Evolutionary conservation across 202 grass and related monocot species (phyloP).

Genomic region (Panicum virgatum): DNA sequence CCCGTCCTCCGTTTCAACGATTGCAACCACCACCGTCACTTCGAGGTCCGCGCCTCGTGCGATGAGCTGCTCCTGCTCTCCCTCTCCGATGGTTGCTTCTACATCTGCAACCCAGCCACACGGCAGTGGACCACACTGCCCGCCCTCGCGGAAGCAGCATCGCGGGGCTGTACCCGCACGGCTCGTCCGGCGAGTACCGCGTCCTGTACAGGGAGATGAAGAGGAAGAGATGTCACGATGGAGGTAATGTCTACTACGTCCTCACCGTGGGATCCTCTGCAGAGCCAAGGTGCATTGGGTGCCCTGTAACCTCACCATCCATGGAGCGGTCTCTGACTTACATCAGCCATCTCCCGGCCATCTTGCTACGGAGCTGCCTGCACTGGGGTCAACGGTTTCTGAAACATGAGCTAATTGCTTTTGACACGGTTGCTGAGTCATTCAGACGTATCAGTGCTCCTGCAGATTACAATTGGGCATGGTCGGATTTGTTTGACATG

Average conservation of each 20-base stretch:
- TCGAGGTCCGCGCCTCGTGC: not conserved
- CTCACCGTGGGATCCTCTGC: not conserved
- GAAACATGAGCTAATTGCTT: not conserved
- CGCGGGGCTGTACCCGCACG: not conserved
- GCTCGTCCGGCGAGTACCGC: not conserved
- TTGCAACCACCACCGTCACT: too few relatives aligned
- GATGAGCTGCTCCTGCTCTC: conserved; percentile 10
- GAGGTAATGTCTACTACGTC: not conserved
- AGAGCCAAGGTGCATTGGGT: not conserved
- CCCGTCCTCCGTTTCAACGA: conserved; percentile 8
- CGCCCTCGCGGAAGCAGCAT: not conserved
- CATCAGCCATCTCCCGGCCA: not conserved
- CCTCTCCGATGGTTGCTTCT: not conserved
- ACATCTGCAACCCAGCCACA: conserved; percentile 23
- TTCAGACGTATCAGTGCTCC: not conserved
- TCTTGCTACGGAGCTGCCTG: not conserved
- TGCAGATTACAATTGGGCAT: too few relatives aligned
- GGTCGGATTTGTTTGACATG: too few relatives aligned
- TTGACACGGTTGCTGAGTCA: not conserved
- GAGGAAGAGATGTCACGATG: rapidly evolving
- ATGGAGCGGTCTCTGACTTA: not conserved
- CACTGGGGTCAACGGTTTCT: not conserved
- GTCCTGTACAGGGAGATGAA: not conserved
- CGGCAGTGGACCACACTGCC: too few relatives aligned
- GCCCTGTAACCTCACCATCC: not conserved